Percentiles rank a stretch among this genome's conserved stretches.
phyloP scores from a whole-genome alignment of 768 basidiomycete species.

The Boletus rubropictus region DNA sequence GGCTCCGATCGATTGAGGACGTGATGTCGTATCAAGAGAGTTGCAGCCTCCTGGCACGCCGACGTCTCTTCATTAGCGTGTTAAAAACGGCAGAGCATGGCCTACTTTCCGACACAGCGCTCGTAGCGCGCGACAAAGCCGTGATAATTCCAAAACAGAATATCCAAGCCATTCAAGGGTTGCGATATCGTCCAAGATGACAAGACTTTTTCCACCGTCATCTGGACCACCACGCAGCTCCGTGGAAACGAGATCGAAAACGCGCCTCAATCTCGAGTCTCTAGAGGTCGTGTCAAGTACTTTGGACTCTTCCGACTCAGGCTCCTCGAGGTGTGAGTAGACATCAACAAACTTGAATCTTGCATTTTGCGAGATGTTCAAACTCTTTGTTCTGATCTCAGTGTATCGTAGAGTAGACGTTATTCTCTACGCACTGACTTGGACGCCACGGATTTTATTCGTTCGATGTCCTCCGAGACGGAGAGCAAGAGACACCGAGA shows the following conservation, averaged over 20 bases:
- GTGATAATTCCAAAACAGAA: conserved; percentile 42
- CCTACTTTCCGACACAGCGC: conserved; percentile 52
- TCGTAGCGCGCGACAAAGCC: conserved; percentile 56
- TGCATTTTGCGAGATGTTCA: conserved; percentile 34
- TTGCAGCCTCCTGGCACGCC: conserved; percentile 41
- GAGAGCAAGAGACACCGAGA: conserved; percentile 49
- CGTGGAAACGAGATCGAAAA: conserved; percentile 35
- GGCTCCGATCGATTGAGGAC: conserved; percentile 47
- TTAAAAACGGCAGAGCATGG: background rate
- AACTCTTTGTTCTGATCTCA: conserved; percentile 22
- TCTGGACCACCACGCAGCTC: conserved; percentile 15
- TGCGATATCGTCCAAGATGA: conserved; percentile 69
- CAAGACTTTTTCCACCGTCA: conserved; percentile 29
- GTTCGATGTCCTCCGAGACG: conserved; percentile 47
- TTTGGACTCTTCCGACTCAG: conserved; percentile 5
- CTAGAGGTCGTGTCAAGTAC: conserved; percentile 4
- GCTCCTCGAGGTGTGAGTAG: conserved; percentile 31
- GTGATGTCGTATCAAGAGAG: conserved; percentile 63
- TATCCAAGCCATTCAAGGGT: conserved; percentile 70
- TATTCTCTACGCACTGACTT: conserved; percentile 49
- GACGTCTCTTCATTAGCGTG: background rate
- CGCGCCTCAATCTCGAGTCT: conserved; percentile 22
- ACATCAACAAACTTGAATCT: conserved; percentile 54
- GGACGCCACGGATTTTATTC: conserved; percentile 59
- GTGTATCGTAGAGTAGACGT: background rate